Evolutionary conservation across 768 basidiomycete genomes (phyloP).

Genomic region (Lactarius hatsudake): DNA sequence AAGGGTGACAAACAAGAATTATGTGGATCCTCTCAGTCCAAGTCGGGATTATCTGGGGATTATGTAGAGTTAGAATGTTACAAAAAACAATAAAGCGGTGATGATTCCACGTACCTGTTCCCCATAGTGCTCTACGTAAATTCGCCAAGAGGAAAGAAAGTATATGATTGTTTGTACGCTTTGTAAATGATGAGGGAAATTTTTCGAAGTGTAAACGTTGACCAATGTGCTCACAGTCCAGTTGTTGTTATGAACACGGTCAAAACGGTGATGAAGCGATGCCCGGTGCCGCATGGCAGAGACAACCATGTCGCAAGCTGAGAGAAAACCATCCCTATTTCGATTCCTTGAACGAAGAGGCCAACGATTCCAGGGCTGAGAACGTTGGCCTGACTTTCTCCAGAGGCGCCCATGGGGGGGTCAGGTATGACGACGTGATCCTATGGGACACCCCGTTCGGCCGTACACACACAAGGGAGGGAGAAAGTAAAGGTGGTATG

Average conservation of each 20-base stretch:
- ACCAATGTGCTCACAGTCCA: constrained; percentile 1
- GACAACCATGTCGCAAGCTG: constrained; percentile 3
- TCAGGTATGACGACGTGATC: not conserved
- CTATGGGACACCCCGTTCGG: no score
- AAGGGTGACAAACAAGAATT: constrained; percentile 1
- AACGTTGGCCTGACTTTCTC: not conserved
- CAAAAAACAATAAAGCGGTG: not conserved
- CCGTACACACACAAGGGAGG: no score
- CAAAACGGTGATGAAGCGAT: not conserved
- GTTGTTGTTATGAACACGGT: constrained; percentile 2
- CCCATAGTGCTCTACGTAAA: constrained; percentile 2
- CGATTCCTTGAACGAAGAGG: constrained; percentile 15
- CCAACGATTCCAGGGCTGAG: constrained; percentile 7
- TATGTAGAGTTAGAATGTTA: not conserved
- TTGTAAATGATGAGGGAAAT: not conserved
- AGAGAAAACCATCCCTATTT: constrained; percentile 5
- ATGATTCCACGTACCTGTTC: not conserved
- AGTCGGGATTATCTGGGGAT: not conserved
- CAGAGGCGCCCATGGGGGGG: not conserved
- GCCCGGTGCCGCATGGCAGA: not conserved
- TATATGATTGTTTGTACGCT: constrained; percentile 1
- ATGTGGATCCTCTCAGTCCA: constrained; percentile 1
- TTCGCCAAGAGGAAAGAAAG: constrained; percentile 9
- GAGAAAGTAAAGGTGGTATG: not conserved
- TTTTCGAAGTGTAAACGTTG: not conserved